Conservation (phyloP, 108 stramenopile species). For the Mayamaea pseudoterrestris region DNA sequence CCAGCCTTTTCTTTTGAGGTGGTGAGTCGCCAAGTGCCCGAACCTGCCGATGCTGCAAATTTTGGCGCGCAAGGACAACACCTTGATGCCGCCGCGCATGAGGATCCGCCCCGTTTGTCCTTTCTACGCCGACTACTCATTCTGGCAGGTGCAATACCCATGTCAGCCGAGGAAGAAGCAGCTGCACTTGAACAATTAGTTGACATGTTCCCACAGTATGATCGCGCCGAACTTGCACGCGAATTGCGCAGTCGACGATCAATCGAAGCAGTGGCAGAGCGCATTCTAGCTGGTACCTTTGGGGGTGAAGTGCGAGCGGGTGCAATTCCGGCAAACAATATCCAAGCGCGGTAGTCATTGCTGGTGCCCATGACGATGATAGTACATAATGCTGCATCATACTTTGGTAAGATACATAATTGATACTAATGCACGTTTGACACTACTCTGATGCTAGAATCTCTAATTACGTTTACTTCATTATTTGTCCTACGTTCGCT, state of each 20-base stretch:
- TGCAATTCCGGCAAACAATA: no score
- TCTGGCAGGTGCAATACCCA: conserved; percentile 46
- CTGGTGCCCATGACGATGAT: no score
- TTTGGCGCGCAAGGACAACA: conserved; percentile 16
- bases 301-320: conserved; percentile 21
- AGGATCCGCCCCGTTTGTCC: conserved; percentile 14
- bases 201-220: conserved; percentile 72
- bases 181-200: conserved; percentile 47
- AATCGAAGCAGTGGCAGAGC: conserved; percentile 61
- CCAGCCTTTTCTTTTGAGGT: conserved; percentile 76
- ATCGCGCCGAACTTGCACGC: conserved; percentile 50
- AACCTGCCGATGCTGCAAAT: conserved; percentile 3
- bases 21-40: conserved; percentile 38
- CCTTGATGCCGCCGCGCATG: conserved; percentile 1
- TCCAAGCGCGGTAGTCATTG: no score
- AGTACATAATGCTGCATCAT: not conserved
- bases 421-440: no score
- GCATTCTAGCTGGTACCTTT: conserved; percentile 45
- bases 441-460: no score
- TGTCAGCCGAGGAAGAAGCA: conserved; percentile 73
- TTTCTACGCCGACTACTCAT: conserved; percentile 46
- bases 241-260: conserved; percentile 60
- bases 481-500: no score
- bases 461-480: no score
- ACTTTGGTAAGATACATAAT: no score